Base-by-base conservation (phyloP, 345 rosid genomes). In the Hibiscus trionum region DNA sequence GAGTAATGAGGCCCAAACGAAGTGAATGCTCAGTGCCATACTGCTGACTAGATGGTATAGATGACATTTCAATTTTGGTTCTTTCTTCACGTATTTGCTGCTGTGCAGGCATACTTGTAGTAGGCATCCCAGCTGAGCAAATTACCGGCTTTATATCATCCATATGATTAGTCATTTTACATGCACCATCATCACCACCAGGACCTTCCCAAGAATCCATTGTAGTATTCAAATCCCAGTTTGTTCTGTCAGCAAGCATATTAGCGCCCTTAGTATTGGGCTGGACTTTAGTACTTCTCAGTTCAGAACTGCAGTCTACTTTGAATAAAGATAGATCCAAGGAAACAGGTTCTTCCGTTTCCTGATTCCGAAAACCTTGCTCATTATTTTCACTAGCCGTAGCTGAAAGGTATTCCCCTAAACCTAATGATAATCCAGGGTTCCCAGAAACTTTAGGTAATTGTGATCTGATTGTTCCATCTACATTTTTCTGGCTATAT, bases 201-300 rank as follows among this genome's bases (percentile, higher is more conserved):
- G 81, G 57, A 72, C 76, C 88, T 79, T 82, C 91, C 97, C 97
- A 91, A 59, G 81, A 78, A 88, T 93, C 98, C 96, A 91, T 87
- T 63, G 93, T 87, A 26, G 89, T 88, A 81, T 91, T 93, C 81
- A 93, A 83, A 77, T 93, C 97, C 97, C 96, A 93, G 39, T 87
- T 89, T 61, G 87, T 82, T 84, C 97, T 83, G 73, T 80, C 83
- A 57, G 85, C 70, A 44, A 59, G 59, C 56, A 59, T 59, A 70
- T 68, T 72, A 42, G 65, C 73, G 59, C 74, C 78, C 44, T 72
- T 61, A 26, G 47, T 71, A 62, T 72, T 78, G 61, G 63, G 72
- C 72, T 53, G 66, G 61, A 70, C 70, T 53, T 61, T 61, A 53
- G 66, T 70, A 70, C 69, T 77, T 61, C 77, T 69, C 57, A 27